These are phyloP conservation scores for Boeremia exigua DNA, from an alignment of 2,329 filamentous ascomycete species.

Conservation along the genomic window DNA sequence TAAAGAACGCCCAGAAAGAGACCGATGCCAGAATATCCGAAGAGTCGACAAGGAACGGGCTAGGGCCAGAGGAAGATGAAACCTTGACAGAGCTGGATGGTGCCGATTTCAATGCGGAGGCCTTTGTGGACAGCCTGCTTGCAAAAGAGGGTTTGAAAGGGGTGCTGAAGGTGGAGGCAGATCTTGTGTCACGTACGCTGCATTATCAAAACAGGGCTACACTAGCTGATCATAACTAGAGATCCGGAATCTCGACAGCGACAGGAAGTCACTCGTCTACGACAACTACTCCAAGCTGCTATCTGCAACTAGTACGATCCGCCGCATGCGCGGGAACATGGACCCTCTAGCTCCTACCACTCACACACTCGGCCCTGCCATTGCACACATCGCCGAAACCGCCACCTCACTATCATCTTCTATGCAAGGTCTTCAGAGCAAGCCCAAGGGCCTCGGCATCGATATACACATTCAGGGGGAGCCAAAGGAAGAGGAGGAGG, in stretches of 20 bases:
- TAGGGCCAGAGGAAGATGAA: slow-evolving; percentile 60
- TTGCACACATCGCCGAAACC: slow-evolving; percentile 75
- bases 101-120: slow-evolving; percentile 73
- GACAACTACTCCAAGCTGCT: slow-evolving; percentile 99
- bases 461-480: slow-evolving; percentile 32
- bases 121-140: slow-evolving; percentile 68
- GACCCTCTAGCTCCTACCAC: slow-evolving; percentile 77
- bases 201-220: background rate
- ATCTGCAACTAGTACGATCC: slow-evolving; percentile 93
- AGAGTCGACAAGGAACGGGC: slow-evolving; percentile 35
- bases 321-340: slow-evolving; percentile 84
- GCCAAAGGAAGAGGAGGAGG: slow-evolving; percentile 25
- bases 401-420: slow-evolving; percentile 51
- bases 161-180: slow-evolving; percentile 72
- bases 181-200: slow-evolving; percentile 61
- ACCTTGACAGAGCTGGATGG: slow-evolving; percentile 73
- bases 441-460: slow-evolving; percentile 33
- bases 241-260: slow-evolving; percentile 87
- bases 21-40: slow-evolving; percentile 41
- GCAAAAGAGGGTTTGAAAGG: slow-evolving; percentile 70
- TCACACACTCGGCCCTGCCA: slow-evolving; percentile 73
- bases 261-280: slow-evolving; percentile 96
- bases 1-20: slow-evolving; percentile 60
- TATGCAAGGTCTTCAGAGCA: slow-evolving; percentile 37
- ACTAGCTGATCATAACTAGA: slow-evolving; percentile 54